phyloP scores from a whole-genome alignment of 192 early-diverging fungal species.

The Geranomyces michiganensis region DNA sequence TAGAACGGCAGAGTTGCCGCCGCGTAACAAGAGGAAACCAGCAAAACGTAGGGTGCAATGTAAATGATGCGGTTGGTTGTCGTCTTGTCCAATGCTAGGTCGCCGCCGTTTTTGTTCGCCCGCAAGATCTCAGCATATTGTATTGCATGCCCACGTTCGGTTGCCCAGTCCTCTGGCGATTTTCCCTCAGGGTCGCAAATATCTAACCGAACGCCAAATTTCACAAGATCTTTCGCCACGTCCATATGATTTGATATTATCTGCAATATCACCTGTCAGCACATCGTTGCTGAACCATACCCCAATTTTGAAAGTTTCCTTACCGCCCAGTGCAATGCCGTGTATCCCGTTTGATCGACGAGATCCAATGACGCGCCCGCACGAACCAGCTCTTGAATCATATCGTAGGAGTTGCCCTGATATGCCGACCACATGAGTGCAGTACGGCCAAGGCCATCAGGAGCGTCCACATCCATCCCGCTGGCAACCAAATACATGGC shows the following conservation, averaged over 20 bases:
- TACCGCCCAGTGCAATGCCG: conserved; percentile 91
- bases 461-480: conserved; percentile 72
- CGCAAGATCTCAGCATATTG: conserved; percentile 40
- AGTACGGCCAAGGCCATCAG: conserved; percentile 80
- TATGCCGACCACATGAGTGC: conserved; percentile 96
- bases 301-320: conserved; percentile 9
- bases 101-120: neutral
- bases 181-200: conserved; percentile 76
- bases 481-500: conserved; percentile 72
- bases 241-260: conserved; percentile 54
- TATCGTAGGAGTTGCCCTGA: conserved; percentile 72
- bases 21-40: conserved; percentile 61
- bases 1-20: conserved; percentile 76
- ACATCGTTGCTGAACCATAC: too few relatives aligned
- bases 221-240: conserved; percentile 66
- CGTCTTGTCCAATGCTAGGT: conserved; percentile 20
- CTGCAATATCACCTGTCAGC: too few relatives aligned
- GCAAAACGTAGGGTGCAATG: conserved; percentile 66
- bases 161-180: conserved; percentile 82
- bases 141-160: conserved; percentile 52
- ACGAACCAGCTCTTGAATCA: conserved; percentile 70
- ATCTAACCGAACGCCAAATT: conserved; percentile 69
- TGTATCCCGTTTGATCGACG: conserved; percentile 73
- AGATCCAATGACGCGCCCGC: conserved; percentile 71
- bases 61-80: conserved; percentile 71